phyloP scores from a whole-genome alignment of 2,329 filamentous ascomycete species.

The Trichoderma brevicompactum region DNA sequence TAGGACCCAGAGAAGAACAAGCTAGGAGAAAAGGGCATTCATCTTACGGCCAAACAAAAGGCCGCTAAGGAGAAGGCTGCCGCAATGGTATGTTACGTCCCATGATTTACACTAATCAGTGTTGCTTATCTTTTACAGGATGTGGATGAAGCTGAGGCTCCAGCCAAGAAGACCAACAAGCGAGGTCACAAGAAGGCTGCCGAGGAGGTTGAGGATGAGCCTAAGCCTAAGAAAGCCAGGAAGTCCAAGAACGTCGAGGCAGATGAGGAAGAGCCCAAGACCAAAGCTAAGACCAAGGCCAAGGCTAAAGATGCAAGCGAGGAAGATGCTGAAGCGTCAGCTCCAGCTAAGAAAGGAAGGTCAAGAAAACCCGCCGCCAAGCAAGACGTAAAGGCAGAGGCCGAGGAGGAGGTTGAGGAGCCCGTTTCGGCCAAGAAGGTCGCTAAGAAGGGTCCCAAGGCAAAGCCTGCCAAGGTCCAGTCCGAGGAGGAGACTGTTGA shows the following conservation, averaged over 20 bases:
- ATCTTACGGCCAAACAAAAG: constrained; percentile 47
- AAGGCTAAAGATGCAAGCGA: constrained; percentile 26
- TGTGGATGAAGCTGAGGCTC: constrained; percentile 37
- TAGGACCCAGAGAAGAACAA: constrained; percentile 77
- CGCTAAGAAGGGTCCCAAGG: constrained; percentile 28
- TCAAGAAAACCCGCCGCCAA: constrained; percentile 18
- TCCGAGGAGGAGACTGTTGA: constrained; percentile 22
- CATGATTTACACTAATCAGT: constrained; percentile 29
- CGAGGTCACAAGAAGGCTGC: constrained; percentile 44
- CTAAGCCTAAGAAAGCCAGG: constrained; percentile 45
- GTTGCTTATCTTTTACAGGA: constrained; percentile 30
- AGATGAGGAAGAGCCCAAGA: constrained; percentile 35
- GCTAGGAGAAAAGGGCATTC: constrained; percentile 68
- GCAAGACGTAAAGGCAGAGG: constrained; percentile 22
- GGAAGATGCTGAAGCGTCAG: background rate
- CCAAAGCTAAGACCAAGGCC: constrained; percentile 35
- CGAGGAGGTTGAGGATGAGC: constrained; percentile 41
- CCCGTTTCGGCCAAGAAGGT: constrained; percentile 25
- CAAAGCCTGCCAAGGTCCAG: constrained; percentile 10
- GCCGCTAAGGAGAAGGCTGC: constrained; percentile 43
- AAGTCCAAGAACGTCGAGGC: constrained; percentile 37
- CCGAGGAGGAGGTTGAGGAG: constrained; percentile 28
- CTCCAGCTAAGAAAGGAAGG: constrained; percentile 12
- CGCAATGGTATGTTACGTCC: constrained; percentile 32
- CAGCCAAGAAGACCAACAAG: constrained; percentile 42